A percentile compares a stretch with the other conserved stretches of the same genome.
These are phyloP conservation scores for Ceratocystis lukuohia DNA, from an alignment of 2,329 filamentous ascomycete genomes.

Conservation along the genomic window DNA sequence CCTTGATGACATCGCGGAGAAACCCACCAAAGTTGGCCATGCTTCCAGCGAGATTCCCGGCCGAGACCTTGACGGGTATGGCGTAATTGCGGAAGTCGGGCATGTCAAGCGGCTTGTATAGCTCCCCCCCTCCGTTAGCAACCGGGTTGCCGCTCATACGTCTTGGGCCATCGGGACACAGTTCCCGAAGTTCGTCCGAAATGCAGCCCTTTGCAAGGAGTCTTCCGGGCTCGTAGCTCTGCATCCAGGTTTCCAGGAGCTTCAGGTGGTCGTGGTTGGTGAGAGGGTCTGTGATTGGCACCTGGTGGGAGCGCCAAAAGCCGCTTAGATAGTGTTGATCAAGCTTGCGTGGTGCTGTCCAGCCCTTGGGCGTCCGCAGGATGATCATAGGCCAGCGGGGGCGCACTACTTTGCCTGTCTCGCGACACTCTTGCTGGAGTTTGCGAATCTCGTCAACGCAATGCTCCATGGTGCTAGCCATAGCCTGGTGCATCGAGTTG, in stretches of 20 bases:
- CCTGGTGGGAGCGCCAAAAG: constrained; percentile 69
- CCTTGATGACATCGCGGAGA: constrained; percentile 51
- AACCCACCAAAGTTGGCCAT: constrained; percentile 59
- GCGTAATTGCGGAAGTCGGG: constrained; percentile 58
- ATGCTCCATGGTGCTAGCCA: constrained; percentile 62
- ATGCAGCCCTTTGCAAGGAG: constrained; percentile 55
- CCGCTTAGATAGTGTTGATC: constrained; percentile 58
- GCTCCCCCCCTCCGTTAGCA: constrained; percentile 50
- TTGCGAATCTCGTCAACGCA: constrained; percentile 56
- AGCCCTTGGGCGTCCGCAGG: constrained; percentile 65
- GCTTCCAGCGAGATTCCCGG: constrained; percentile 42
- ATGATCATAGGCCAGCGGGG: constrained; percentile 70
- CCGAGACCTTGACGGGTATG: constrained; percentile 47
- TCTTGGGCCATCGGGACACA: constrained; percentile 50
- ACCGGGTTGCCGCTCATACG: constrained; percentile 70
- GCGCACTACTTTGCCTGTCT: constrained; percentile 54
- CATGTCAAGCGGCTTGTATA: constrained; percentile 54
- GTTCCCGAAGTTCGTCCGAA: constrained; percentile 45
- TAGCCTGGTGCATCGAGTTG: constrained; percentile 66
- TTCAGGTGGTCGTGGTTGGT: constrained; percentile 53
- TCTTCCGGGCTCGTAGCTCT: constrained; percentile 58
- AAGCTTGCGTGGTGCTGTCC: constrained; percentile 61
- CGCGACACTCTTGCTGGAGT: constrained; percentile 58
- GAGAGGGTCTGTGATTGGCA: constrained; percentile 58
- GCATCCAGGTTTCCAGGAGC: constrained; percentile 63